Evolutionary conservation across 2,329 filamentous ascomycete species (phyloP), one percentile per base, ranked within the genome.

Genomic region (Daldinia sp.): DNA sequence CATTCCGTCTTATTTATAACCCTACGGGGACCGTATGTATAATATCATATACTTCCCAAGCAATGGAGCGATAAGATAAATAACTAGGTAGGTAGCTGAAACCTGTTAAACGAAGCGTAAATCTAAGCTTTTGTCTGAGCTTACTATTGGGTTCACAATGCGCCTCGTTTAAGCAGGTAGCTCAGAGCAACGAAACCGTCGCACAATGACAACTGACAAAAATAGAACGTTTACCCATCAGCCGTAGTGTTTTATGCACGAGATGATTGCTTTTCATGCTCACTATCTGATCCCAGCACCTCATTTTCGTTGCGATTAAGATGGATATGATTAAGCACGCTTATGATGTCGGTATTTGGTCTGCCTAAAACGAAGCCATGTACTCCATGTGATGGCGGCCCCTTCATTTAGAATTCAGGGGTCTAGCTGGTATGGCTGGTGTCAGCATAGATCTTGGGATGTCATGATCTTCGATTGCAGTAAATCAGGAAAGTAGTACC

Each of bases 141-240:
- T 64, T 59, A 64, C 54, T 54, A 30, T 42, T 56, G 20, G 28
- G 23, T 56, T 23, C 28, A 42, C 18, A 15, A 35, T 15, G 15
- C 10, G 23, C 37, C 62, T 44, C 13, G 35, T 33, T 39, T 18
- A 28, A 42, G 63, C 20, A 60, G 62, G 62, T 48, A 51, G 35
- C 23, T 56, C 20, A 20, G 26, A 18, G 5, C n/a, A 63, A 23
- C 42, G 53, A 46, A 54, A 63, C 59, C 26, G 35, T 53, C 41
- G 41, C 41, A 50, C 63, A 20, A 7, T 13, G 12, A 35, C 39
- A 4, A 37, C 13, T 6, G 48, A 63, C 41, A 63, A 63, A 67
- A 67, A 63, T 67, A 67, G 65, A 42, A 56, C 35, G 6, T 23
- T 56, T 51, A 46, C 35, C 35, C 48, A 48, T 60, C 55, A 63